Percentiles rank a stretch among this genome's conserved stretches.
Evolutionary conservation across 768 basidiomycete species (phyloP).

Genomic region (Amanita polypyramis): DNA sequence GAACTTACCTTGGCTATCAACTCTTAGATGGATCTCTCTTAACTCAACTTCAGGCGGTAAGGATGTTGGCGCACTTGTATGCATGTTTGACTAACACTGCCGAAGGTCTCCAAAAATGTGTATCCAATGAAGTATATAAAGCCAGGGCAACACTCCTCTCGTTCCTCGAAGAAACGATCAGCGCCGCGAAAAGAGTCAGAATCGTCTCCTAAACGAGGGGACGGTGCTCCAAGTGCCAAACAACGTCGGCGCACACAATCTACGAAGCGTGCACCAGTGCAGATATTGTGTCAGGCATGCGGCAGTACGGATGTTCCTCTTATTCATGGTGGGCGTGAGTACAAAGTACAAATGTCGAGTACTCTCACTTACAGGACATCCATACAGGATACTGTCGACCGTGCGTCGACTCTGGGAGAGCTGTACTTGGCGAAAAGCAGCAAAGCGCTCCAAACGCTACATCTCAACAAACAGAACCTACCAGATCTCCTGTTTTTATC

Average conservation of each 20-base stretch:
- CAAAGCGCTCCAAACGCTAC: not conserved
- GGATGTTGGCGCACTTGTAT: slow-evolving; percentile 10
- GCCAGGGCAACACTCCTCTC: slow-evolving; percentile 27
- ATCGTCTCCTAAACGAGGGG: slow-evolving; percentile 2
- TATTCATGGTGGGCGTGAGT: slow-evolving; percentile 68
- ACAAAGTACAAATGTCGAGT: not conserved
- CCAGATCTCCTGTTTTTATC: slow-evolving; percentile 4
- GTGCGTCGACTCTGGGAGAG: slow-evolving; percentile 49
- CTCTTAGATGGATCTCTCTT: slow-evolving; percentile 46
- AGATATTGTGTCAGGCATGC: slow-evolving; percentile 47
- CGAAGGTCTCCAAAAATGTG: slow-evolving; percentile 33
- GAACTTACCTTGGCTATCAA: slow-evolving; percentile 46
- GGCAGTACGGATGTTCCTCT: slow-evolving; percentile 62
- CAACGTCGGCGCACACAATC: slow-evolving; percentile 20
- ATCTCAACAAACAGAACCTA: not conserved
- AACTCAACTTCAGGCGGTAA: slow-evolving; percentile 49
- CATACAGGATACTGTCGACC: slow-evolving; percentile 55
- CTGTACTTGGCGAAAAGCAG: slow-evolving; percentile 15
- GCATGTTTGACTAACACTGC: not conserved
- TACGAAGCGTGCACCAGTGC: slow-evolving; percentile 3
- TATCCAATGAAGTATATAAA: slow-evolving; percentile 51
- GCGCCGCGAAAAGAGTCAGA: slow-evolving; percentile 16
- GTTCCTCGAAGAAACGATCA: slow-evolving; percentile 19
- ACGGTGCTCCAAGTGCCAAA: slow-evolving; percentile 21
- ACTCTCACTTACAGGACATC: not conserved